Conservation (phyloP, 805 yeast genomes). For the Wickerhamiella dianesei region DNA sequence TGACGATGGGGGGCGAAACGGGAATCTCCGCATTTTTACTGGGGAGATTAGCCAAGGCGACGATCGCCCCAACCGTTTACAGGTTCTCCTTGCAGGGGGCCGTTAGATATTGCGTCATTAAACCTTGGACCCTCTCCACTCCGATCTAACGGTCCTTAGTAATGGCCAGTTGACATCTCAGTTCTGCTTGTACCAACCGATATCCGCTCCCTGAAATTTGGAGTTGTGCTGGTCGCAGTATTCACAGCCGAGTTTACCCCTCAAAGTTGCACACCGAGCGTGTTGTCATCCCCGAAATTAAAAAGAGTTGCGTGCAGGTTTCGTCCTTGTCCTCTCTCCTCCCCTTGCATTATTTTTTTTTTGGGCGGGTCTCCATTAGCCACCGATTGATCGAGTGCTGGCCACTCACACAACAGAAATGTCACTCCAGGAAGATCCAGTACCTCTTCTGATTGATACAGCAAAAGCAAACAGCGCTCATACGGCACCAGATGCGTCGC, state of each 20-base stretch:
- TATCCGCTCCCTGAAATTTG: too few relatives aligned
- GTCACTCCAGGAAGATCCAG: constrained; percentile 35
- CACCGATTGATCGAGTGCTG: neutral
- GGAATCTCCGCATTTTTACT: neutral
- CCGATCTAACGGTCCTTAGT: neutral
- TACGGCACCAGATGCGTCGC: neutral
- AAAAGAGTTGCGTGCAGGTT: too few relatives aligned
- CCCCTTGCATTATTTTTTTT: neutral
- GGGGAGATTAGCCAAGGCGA: too few relatives aligned
- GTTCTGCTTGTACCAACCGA: too few relatives aligned
- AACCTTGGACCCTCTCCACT: neutral
- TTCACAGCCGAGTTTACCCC: too few relatives aligned
- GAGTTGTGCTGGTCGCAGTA: too few relatives aligned
- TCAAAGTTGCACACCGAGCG: too few relatives aligned
- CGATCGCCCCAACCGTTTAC: too few relatives aligned
- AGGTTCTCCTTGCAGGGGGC: neutral
- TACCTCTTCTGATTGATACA: constrained; percentile 21
- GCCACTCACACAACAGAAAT: constrained; percentile 25
- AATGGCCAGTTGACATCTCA: neutral
- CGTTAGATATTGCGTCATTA: neutral
- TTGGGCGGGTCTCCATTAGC: neutral
- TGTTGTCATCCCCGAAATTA: too few relatives aligned
- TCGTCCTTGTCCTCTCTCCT: too few relatives aligned
- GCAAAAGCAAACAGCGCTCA: constrained; percentile 5
- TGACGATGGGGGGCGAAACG: neutral